These are phyloP conservation scores for Zarea fungicola DNA, from an alignment of 2,329 filamentous ascomycete species.

Conservation along the genomic window DNA sequence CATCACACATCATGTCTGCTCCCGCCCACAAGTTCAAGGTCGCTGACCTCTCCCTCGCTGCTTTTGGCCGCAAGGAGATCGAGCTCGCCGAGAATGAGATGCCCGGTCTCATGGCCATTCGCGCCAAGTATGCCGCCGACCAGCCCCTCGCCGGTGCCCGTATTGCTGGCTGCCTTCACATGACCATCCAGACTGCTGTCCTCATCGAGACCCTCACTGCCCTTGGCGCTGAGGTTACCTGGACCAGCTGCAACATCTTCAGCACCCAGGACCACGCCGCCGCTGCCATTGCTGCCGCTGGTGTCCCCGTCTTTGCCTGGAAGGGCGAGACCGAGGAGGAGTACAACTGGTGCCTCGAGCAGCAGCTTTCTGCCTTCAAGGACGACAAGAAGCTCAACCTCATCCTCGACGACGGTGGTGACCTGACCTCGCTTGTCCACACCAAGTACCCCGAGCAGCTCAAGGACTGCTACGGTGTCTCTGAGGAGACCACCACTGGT, in stretches of 20 bases:
- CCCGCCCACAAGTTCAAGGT: slow-evolving; percentile 96
- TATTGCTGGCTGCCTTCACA: slow-evolving; percentile 97
- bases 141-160: slow-evolving; percentile 92
- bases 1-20: slow-evolving; percentile 54
- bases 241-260: slow-evolving; percentile 99
- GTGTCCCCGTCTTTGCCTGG: slow-evolving; percentile 78
- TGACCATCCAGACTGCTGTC: slow-evolving; percentile 99
- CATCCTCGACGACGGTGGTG: slow-evolving; percentile 97
- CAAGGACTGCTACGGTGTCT: slow-evolving; percentile 96
- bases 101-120: slow-evolving; percentile 96
- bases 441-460: slow-evolving; percentile 98
- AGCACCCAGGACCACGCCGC: slow-evolving; percentile 98
- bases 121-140: slow-evolving; percentile 83
- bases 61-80: slow-evolving; percentile 98
- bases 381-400: slow-evolving; percentile 95
- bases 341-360: slow-evolving; percentile 99
- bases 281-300: slow-evolving; percentile 89
- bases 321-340: slow-evolving; percentile 97
- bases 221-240: slow-evolving; percentile 97
- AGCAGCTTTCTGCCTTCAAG: slow-evolving; percentile 96
- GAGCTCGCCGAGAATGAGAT: slow-evolving; percentile 95
- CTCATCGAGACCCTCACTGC: slow-evolving; percentile 95
- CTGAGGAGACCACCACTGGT: slow-evolving; percentile 99
- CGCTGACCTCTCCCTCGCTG: slow-evolving; percentile 93
- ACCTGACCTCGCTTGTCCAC: slow-evolving; percentile 94